Evolutionary conservation across 2,329 filamentous ascomycete genomes (phyloP), one percentile per base, ranked within the genome.

Genomic region (Ophiobolus disseminans): DNA sequence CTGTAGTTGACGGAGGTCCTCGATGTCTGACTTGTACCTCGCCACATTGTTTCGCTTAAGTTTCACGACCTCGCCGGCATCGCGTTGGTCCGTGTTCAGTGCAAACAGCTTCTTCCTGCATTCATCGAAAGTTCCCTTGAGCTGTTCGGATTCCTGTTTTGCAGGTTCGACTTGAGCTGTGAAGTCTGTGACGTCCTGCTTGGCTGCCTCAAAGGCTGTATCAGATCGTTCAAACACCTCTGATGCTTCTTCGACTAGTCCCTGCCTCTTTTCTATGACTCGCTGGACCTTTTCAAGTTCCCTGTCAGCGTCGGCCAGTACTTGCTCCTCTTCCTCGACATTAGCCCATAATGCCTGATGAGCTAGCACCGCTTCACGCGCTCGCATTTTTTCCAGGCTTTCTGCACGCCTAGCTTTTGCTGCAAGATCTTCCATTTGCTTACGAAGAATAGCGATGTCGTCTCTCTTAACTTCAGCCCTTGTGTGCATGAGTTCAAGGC

Each of bases 271-370:
- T 13, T 76, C 68, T 19, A 88, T 82, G 38, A 79, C 77, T 11
- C 76, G 73, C 8, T 79, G 73, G 1, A 73, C 64, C 26, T 54
- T 38, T 5, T 44, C 50, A 2, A 79, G 58, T 13, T 69, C 62
- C 3, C 45, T 31, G 2, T 72, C 57, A 3, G 58, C 59, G 5
- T 63, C 47, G 5, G 57, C 62, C 5, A 78, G 50, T 8, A 57
- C 61, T 26, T 72, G 75, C 72, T 97, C 93, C 69, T 89, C 82
- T 46, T 90, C 86, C 39, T 86, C 83, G 1, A 97, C 91, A 65
- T 95, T 90, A 19, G 86, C 83, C 94, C 94, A 99, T n/a, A 88
- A 86, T 54, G 90, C 78, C 74, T 95, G 88, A 14, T 82, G 79
- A 34, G 80, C 76, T 35, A 89, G 78, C 19, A 83, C 78, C 25